A percentile compares a stretch with the other conserved stretches of the same genome.
Conservation (phyloP, 805 yeast species). For the Candida tibetensis region DNA sequence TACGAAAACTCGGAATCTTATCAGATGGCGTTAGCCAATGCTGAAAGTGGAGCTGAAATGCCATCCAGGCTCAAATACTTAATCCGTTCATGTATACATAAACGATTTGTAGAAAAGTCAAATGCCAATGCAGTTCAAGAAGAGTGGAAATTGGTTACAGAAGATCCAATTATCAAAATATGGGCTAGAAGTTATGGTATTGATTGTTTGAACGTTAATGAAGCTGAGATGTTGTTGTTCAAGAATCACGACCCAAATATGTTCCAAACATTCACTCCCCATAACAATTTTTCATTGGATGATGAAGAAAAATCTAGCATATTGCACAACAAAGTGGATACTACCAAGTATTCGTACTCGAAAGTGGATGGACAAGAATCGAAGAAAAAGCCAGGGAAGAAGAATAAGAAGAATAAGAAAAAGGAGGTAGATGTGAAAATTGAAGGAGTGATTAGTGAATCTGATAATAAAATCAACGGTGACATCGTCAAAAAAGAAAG, state of each 20-base stretch:
- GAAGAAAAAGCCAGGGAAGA: slow-evolving; percentile 7
- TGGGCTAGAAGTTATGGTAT: slow-evolving; percentile 58
- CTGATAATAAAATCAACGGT: slow-evolving; percentile 20
- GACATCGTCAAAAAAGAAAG: slow-evolving; percentile 39
- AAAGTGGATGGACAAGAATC: background rate
- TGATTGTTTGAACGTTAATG: slow-evolving; percentile 48
- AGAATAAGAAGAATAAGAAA: slow-evolving; percentile 2
- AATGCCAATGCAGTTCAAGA: slow-evolving; percentile 18
- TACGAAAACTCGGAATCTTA: slow-evolving; percentile 28
- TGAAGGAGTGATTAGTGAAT: slow-evolving; percentile 12
- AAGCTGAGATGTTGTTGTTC: slow-evolving; percentile 45
- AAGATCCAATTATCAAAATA: slow-evolving; percentile 50
- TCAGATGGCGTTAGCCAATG: slow-evolving; percentile 21
- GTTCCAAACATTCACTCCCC: slow-evolving; percentile 25
- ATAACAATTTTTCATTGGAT: slow-evolving; percentile 23
- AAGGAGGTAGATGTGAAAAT: slow-evolving; percentile 5
- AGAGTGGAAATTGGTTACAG: slow-evolving; percentile 61
- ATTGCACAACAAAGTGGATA: slow-evolving; percentile 33
- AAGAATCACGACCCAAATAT: slow-evolving; percentile 35
- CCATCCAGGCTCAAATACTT: slow-evolving; percentile 55
- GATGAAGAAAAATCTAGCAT: slow-evolving; percentile 21
- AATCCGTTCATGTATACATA: slow-evolving; percentile 57
- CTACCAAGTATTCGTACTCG: slow-evolving; percentile 27
- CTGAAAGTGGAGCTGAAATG: slow-evolving; percentile 38
- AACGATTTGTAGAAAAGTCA: slow-evolving; percentile 43